phyloP scores from a whole-genome alignment of 768 basidiomycete genomes.

The Rhodocollybia butyracea region DNA sequence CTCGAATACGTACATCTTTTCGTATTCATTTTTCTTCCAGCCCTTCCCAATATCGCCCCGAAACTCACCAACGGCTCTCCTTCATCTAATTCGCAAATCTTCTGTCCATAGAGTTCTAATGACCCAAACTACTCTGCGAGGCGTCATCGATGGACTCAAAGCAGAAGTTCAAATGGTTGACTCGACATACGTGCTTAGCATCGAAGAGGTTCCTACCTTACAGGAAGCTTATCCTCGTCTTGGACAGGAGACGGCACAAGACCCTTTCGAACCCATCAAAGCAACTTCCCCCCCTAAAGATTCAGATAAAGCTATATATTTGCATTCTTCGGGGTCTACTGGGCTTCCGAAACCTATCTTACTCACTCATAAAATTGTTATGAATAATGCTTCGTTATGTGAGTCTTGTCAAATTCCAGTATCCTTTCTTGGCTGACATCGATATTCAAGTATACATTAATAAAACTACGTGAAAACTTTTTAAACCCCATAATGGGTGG shows the following conservation, averaged over 20 bases:
- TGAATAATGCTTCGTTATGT: constrained; percentile 21
- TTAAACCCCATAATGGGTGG: constrained; percentile 5
- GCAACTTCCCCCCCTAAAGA: constrained; percentile 8
- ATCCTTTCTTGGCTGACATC: neutral
- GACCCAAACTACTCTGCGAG: constrained; percentile 20
- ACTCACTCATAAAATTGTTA: constrained; percentile 13
- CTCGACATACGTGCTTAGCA: constrained; percentile 7
- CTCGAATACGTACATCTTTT: constrained; percentile 10
- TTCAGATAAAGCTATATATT: constrained; percentile 15
- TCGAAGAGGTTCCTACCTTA: constrained; percentile 16
- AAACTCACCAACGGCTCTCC: constrained; percentile 31
- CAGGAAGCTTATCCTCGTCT: constrained; percentile 24
- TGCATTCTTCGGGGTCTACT: constrained; percentile 32
- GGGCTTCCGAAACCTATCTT: constrained; percentile 28
- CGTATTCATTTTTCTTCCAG: constrained; percentile 11
- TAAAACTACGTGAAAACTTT: neutral
- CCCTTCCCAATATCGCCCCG: constrained; percentile 36
- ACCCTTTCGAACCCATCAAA: constrained; percentile 10
- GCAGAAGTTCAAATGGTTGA: constrained; percentile 8
- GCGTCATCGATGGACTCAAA: constrained; percentile 19
- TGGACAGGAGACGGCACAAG: constrained; percentile 16
- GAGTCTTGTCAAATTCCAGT: constrained; percentile 6
- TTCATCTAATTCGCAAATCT: constrained; percentile 26
- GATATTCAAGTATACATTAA: neutral
- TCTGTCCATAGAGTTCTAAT: constrained; percentile 28